phyloP scores from a whole-genome alignment of 2,329 filamentous ascomycete genomes.

The Myriangium duriaei region DNA sequence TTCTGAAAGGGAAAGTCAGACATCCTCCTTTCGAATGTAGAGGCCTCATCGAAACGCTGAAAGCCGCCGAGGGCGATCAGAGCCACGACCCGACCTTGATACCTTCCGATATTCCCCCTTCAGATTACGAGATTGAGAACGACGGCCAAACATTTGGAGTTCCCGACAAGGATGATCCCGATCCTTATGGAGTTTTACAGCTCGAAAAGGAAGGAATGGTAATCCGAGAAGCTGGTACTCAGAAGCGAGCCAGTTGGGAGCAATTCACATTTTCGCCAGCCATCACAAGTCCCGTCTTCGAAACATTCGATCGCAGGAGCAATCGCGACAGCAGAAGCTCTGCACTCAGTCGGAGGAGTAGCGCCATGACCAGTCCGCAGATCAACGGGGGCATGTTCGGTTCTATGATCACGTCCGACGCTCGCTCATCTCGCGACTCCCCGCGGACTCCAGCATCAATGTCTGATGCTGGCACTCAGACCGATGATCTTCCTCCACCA shows the following conservation, averaged over 20 bases:
- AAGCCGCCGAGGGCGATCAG: conserved; percentile 70
- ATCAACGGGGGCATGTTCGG: conserved; percentile 47
- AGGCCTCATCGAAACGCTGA: conserved; percentile 68
- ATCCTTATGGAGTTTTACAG: conserved; percentile 82
- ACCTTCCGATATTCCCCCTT: conserved; percentile 59
- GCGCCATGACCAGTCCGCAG: conserved; percentile 59
- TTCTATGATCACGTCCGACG: conserved; percentile 24
- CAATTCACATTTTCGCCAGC: conserved; percentile 72
- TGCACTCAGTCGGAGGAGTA: conserved; percentile 45
- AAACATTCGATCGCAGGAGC: conserved; percentile 47
- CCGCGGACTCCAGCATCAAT: conserved; percentile 34
- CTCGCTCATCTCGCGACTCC: conserved; percentile 2
- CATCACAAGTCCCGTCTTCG: conserved; percentile 58
- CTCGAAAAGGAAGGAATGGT: conserved; percentile 83
- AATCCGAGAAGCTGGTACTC: conserved; percentile 78
- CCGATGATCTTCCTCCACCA: conserved; percentile 22
- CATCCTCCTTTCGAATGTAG: conserved; percentile 44
- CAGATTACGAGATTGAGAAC: conserved; percentile 51
- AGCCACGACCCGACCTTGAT: conserved; percentile 60
- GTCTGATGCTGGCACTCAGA: conserved; percentile 52
- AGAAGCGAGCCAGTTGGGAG: conserved; percentile 59
- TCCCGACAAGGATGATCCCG: conserved; percentile 67
- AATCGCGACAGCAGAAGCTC: conserved; percentile 43
- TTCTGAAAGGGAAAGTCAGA: conserved; percentile 47
- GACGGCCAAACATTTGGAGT: conserved; percentile 57